Conservation (phyloP, 2,329 filamentous ascomycete genomes). For the Diaporthe sp. region DNA sequence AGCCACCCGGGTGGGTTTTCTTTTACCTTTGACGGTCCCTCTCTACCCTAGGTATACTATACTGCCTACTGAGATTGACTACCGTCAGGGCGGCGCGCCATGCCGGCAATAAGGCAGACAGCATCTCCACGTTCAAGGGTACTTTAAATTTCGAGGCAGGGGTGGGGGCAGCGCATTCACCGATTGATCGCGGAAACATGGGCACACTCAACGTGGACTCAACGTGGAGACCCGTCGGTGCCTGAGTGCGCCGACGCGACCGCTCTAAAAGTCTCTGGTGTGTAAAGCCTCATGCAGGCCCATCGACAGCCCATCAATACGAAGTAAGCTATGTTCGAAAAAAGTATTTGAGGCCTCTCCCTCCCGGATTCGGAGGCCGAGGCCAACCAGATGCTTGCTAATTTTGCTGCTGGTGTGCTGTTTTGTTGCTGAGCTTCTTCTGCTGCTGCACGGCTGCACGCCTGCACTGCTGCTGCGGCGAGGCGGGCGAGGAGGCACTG, state of each 20-base stretch:
- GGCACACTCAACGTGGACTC: not conserved
- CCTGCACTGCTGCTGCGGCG: not conserved
- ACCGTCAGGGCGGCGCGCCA: constrained; percentile 11
- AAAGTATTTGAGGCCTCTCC: not conserved
- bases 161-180: constrained; percentile 27
- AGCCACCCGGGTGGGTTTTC: not conserved
- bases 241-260: constrained; percentile 18
- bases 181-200: constrained; percentile 11
- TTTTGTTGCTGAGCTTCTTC: not conserved
- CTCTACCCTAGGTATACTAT: not conserved
- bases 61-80: not conserved
- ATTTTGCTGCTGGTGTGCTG: not conserved
- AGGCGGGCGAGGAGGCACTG: constrained; percentile 13
- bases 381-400: not conserved
- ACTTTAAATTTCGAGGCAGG: constrained; percentile 30
- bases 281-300: not conserved
- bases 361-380: constrained; percentile 1
- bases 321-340: not conserved
- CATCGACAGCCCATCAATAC: constrained; percentile 2
- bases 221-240: constrained; percentile 20
- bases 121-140: constrained; percentile 22
- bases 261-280: constrained; percentile 2
- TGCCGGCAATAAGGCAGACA: constrained; percentile 26
- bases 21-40: not conserved
- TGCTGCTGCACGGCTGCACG: not conserved